Evolutionary conservation across 2,329 filamentous ascomycete genomes (phyloP), one percentile per base, ranked within the genome.

Genomic region (Nothophaeocryptopus gaeumannii): DNA sequence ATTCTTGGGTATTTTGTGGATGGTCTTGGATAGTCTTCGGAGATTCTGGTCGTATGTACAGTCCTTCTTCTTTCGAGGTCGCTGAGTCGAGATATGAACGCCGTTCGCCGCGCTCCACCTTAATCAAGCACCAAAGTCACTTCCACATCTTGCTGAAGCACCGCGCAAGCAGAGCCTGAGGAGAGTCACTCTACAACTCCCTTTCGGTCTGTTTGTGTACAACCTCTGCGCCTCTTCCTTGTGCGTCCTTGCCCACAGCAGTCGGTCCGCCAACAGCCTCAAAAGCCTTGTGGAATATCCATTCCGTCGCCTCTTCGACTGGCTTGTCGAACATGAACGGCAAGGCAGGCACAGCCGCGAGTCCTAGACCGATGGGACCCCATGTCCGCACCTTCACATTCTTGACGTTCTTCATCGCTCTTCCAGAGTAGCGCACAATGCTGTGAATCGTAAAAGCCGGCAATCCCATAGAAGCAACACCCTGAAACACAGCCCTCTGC

Each of bases 361-460:
- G 73, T 63, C 82, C 82, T 46, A 85, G 75, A 2, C 93, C 93
- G 52, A 99, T 96, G 0, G 93, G 93, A 0, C 81, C 87, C 86
- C 88, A 99, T 0, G 89, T 93, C 60, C 92, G 77, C 16, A 97
- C 51, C 4, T 74, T 81, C 51, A 78, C 76, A 65, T 87, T 95
- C 77, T 93, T 92, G 14, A 78, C 77, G 61, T 88, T 78, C 74
- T 92, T 96, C 75, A 99, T 70, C n/a, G 89, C 89, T 34, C 78
- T 78, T 0, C 93, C 90, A 1, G 88, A 91, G 66, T 99, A 96
- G 53, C 84, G 82, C 44, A 99, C 93, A 5, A 97, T 86, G 54
- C 85, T 90, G 70, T 96, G 92, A 50, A 97, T 96, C 0, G 90
- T 96, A 55, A 96, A 89, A 0, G 91, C 92, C 0, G 92, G 93